Evolutionary conservation across 106 monocot genomes (phyloP).

Genomic region (Dendrobium catenatum): DNA sequence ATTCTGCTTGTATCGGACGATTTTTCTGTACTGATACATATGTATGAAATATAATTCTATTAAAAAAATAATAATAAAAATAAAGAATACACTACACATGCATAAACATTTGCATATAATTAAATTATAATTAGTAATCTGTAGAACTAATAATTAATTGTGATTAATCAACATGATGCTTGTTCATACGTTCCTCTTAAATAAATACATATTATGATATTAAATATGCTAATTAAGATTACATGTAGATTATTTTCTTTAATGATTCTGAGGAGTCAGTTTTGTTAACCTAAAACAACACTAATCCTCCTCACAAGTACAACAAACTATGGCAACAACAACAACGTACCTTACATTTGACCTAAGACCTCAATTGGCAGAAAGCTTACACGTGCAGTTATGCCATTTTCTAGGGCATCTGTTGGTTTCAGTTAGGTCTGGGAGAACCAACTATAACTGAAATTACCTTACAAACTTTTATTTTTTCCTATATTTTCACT

Average conservation of each 20-base stretch:
- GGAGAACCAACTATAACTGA: slow-evolving; percentile 14
- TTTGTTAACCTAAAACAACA: slow-evolving; percentile 9
- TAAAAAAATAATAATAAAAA: too few relatives aligned
- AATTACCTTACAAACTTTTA: background rate
- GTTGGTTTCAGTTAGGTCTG: slow-evolving; percentile 40
- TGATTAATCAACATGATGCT: too few relatives aligned
- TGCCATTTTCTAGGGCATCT: slow-evolving; percentile 22
- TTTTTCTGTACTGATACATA: too few relatives aligned
- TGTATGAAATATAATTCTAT: too few relatives aligned
- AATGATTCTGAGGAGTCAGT: background rate
- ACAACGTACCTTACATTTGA: slow-evolving; percentile 18
- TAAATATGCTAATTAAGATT: background rate
- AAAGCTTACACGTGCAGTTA: slow-evolving; percentile 21
- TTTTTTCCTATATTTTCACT: background rate
- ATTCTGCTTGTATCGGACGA: too few relatives aligned
- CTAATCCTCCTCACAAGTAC: slow-evolving; percentile 6
- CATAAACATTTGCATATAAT: too few relatives aligned
- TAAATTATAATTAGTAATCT: too few relatives aligned
- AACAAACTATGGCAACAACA: slow-evolving; percentile 14
- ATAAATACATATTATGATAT: too few relatives aligned
- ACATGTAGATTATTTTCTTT: background rate
- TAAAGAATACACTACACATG: too few relatives aligned
- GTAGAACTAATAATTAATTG: too few relatives aligned
- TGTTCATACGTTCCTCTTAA: too few relatives aligned
- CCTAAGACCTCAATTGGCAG: slow-evolving; percentile 9